Conservation (phyloP, 495 filamentous ascomycete species). For the Aspergillus carlsbadensis region DNA sequence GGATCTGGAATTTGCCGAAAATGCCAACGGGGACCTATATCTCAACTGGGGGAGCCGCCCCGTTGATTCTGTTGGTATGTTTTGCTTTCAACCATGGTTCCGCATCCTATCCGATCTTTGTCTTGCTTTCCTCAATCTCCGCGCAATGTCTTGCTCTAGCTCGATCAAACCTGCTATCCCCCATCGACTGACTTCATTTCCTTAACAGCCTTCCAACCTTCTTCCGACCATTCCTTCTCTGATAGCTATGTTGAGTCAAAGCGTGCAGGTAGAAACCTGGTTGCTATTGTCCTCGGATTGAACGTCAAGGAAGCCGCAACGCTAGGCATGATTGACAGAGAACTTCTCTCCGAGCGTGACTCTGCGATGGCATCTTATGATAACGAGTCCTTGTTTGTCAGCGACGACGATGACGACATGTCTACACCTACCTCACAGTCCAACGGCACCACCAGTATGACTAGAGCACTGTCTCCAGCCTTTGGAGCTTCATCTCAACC, state of each 20-base stretch:
- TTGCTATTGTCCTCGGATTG: constrained; percentile 52
- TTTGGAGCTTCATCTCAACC: constrained; percentile 18
- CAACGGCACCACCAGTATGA: constrained; percentile 2
- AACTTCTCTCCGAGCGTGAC: constrained; percentile 23
- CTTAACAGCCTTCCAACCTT: constrained; percentile 39
- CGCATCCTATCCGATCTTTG: constrained; percentile 5
- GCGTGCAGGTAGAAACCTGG: constrained; percentile 45
- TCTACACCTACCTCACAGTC: not conserved
- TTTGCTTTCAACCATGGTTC: not conserved
- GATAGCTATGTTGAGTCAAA: constrained; percentile 51
- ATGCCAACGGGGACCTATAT: constrained; percentile 49
- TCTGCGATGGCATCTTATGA: constrained; percentile 5
- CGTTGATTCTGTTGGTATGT: constrained; percentile 46
- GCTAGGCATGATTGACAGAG: constrained; percentile 46
- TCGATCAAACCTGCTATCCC: not conserved
- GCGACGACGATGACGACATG: constrained; percentile 36
- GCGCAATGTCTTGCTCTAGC: not conserved
- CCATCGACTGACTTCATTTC: constrained; percentile 17
- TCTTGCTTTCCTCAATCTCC: not conserved
- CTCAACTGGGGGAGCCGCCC: constrained; percentile 49
- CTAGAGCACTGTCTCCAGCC: not conserved
- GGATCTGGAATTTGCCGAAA: constrained; percentile 59
- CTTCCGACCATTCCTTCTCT: constrained; percentile 52
- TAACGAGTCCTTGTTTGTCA: constrained; percentile 45
- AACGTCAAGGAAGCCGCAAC: constrained; percentile 46